Evolutionary conservation across 1,139 yeast genomes (phyloP), one percentile per base, ranked within the genome.

Genomic region (Diutina rugosa): DNA sequence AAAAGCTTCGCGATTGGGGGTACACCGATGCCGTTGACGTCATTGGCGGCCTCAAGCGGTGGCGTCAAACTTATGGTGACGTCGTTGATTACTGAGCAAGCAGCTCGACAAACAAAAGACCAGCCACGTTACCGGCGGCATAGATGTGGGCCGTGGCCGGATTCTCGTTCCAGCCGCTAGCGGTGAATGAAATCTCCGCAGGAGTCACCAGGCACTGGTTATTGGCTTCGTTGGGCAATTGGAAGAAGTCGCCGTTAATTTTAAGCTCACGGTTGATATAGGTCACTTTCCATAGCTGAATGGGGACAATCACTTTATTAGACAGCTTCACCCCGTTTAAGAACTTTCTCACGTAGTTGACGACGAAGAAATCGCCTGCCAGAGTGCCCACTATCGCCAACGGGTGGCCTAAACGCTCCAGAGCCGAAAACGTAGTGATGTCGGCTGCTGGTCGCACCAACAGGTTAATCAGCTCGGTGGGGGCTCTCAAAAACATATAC

Each of bases 31-130:
- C 80, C 0, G 76, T 72, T 57, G 97, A 93, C 66, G 74, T 93
- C 6, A 72, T 68, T 14, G 98, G 98, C 1, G 99, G 99, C 0
- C 71, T 90, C 44, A 74, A 78, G 58, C 77, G 74, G 62, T 93
- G 96, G 90, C 78, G 87, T 57, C 76, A 72, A 28, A 10, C 41
- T 7, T 10, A 35, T 35, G 41, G 21, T 77, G 53, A 91, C 90
- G 64, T 90, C 69, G 65, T 29, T 30, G 38, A 38, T 28, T 29
- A 51, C 53, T 52, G 26, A 58, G 71, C 77, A 55, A 85, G 67
- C 60, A 79, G 71, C 61, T 87, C 95, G 18, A 90, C 64, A 0
- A 90, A 72, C 8, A 90, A 62, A 30, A 90, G 63, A 0, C 97
- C 97, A 4, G 82, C 72, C 6, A 80, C 78, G 16, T 86, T 78